These are phyloP conservation scores for Backusella sp. DNA, from an alignment of 192 early-diverging fungal species.

Conservation along the genomic window DNA sequence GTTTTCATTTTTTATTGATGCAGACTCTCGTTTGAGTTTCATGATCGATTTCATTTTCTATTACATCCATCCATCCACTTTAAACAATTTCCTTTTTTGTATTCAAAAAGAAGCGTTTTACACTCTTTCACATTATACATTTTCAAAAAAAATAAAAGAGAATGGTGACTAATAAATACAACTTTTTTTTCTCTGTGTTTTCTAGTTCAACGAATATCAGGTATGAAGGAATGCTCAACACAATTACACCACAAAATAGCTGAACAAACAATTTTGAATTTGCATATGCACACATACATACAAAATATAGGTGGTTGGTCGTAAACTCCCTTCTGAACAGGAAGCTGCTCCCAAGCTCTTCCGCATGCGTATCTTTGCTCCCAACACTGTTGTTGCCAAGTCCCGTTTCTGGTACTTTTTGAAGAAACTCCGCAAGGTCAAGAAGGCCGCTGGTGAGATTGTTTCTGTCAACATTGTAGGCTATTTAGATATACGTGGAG, in stretches of 20 bases:
- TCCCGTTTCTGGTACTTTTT: constrained; percentile 99
- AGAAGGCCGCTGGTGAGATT: constrained; percentile 99
- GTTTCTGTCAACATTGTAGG: constrained; percentile 88
- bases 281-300: not conserved
- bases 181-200: not conserved
- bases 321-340: constrained; percentile 89
- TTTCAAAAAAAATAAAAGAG: not conserved
- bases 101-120: not conserved
- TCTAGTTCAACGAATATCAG: constrained; percentile 35
- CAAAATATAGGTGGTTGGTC: constrained; percentile 74
- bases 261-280: not conserved
- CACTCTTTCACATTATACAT: not conserved
- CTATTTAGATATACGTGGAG: not conserved
- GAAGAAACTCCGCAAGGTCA: constrained; percentile 98
- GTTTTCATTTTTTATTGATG: too few species aligned
- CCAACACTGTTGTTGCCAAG: constrained; percentile 98
- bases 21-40: not conserved
- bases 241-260: not conserved
- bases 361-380: constrained; percentile 98
- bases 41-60: not conserved
- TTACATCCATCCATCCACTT: constrained; percentile 6
- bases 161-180: not conserved
- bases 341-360: constrained; percentile 92
- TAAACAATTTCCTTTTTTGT: constrained; percentile 3
- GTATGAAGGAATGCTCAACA: not conserved